Percentiles rank a stretch among this genome's conserved stretches.
phyloP scores from a whole-genome alignment of 2,329 filamentous ascomycete genomes.

The Aureobasidium leucospermi region DNA sequence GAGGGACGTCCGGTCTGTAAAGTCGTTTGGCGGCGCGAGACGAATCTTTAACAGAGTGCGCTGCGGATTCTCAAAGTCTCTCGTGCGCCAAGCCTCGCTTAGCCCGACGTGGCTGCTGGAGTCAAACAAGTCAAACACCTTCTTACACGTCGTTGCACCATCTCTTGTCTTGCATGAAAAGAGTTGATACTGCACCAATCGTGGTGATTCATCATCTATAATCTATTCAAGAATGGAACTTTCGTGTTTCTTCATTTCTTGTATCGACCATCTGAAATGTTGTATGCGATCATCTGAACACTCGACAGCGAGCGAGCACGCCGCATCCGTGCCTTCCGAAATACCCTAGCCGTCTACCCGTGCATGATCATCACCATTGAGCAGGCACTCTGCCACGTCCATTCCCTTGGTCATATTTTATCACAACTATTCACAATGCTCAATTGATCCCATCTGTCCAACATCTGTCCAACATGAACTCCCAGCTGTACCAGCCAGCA shows the following conservation, averaged over 20 bases:
- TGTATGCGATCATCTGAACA: background rate
- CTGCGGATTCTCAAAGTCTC: background rate
- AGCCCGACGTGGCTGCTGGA: background rate
- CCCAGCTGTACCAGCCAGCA: slow-evolving; percentile 16
- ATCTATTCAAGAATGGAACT: no score
- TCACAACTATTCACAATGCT: no score
- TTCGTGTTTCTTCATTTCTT: no score
- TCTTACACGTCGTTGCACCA: background rate
- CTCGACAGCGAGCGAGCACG: background rate
- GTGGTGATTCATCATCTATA: no score
- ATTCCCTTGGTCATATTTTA: no score
- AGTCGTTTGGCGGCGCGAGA: slow-evolving; percentile 14
- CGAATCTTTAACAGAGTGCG: slow-evolving; percentile 7
- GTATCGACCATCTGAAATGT: no score
- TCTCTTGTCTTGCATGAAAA: no score
- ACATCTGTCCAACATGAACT: background rate
- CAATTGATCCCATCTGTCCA: background rate
- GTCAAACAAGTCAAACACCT: background rate
- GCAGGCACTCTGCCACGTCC: no score
- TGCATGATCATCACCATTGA: no score
- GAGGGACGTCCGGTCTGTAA: slow-evolving; percentile 13
- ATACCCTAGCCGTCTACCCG: background rate
- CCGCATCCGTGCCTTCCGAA: background rate
- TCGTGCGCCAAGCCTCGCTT: slow-evolving; percentile 5
- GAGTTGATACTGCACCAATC: no score